A percentile compares a stretch with the other conserved stretches of the same genome.
phyloP scores from a whole-genome alignment of 208 protist genomes.

The Leishmania gerbilli region DNA sequence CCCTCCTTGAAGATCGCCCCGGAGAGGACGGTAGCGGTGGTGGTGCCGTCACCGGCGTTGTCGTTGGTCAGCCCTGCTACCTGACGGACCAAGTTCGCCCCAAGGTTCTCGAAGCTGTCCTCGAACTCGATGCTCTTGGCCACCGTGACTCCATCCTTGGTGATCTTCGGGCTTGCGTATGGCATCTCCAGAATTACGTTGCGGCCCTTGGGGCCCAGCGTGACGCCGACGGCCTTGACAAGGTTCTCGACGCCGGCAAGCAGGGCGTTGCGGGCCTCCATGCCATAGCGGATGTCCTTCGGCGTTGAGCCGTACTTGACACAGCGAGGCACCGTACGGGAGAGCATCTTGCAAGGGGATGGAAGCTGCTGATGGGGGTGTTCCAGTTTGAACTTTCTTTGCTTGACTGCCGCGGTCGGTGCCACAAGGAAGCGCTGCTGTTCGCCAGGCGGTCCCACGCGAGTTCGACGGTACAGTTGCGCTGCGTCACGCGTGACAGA shows the following conservation, averaged over 20 bases:
- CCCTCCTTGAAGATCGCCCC: conserved; percentile 98
- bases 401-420: not conserved
- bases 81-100: conserved; percentile 96
- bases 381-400: not conserved
- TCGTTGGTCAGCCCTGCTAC: conserved; percentile 98
- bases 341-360: conserved; percentile 24
- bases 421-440: not conserved
- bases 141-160: conserved; percentile 99
- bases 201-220: conserved; percentile 98
- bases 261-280: conserved; percentile 93
- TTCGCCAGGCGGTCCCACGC: not conserved
- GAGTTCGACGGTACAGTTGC: not conserved
- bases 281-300: conserved; percentile 97
- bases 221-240: conserved; percentile 97
- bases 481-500: not conserved
- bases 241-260: conserved; percentile 97
- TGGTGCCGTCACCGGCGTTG: conserved; percentile 98
- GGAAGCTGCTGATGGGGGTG: not conserved
- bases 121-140: conserved; percentile 99
- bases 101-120: conserved; percentile 98
- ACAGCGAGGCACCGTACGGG: conserved; percentile 36
- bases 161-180: conserved; percentile 99
- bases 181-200: conserved; percentile 99
- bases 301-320: conserved; percentile 89
- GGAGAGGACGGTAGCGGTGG: conserved; percentile 98